These are phyloP conservation scores for Nicotiana paniculata DNA, from an alignment of 257 asterid genomes.

Conservation along the genomic window DNA sequence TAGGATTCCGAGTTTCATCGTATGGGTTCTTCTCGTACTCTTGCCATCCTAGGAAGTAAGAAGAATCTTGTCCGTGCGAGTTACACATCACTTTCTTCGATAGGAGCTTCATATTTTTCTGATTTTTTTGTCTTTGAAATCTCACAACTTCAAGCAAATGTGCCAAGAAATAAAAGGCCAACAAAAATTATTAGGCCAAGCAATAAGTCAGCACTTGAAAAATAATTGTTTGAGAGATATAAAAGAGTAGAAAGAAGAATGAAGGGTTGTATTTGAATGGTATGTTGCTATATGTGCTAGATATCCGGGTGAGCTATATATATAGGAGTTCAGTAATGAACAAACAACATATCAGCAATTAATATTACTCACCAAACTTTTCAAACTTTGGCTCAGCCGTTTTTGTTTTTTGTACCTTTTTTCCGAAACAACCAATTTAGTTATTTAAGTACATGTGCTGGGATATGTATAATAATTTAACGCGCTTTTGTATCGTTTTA, in stretches of 20 bases:
- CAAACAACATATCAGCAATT: not conserved
- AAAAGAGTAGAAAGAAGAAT: not conserved
- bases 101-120: conserved; percentile 16
- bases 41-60: conserved; percentile 39
- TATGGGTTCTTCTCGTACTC: conserved; percentile 41
- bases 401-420: not conserved
- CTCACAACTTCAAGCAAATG: not conserved
- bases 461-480: not conserved
- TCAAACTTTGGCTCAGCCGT: not conserved
- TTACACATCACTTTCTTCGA: conserved; percentile 30
- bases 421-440: not conserved
- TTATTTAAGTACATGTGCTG: not conserved
- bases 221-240: not conserved
- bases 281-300: conserved; percentile 12
- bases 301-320: not conserved
- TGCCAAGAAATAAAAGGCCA: not conserved
- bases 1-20: conserved; percentile 24
- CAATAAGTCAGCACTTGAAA: not conserved
- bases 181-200: not conserved
- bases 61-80: conserved; percentile 41
- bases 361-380: not conserved
- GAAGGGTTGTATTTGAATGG: not conserved
- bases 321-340: conserved; percentile 8
- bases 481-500: conserved; percentile 4
- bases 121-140: not conserved